Evolutionary conservation across 306 rosid genomes (phyloP).

Genomic region (Lotus japonicus): DNA sequence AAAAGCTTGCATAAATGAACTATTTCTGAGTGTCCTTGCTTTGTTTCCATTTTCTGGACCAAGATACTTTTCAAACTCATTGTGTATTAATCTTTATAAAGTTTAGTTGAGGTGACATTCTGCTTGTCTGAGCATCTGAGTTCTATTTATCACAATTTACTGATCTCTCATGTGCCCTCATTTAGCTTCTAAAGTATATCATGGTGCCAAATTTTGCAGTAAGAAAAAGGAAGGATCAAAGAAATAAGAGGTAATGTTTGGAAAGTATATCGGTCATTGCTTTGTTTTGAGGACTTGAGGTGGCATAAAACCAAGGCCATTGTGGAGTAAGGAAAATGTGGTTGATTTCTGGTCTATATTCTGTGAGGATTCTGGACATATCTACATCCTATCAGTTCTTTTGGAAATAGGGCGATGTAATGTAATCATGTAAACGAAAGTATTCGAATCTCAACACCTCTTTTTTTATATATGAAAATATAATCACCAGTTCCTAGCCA

Average conservation of each 20-base stretch:
- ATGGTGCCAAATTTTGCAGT: conserved; percentile 31
- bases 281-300: not conserved
- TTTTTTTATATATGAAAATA: not conserved
- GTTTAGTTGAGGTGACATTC: not conserved
- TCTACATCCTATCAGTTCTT: not conserved
- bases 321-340: not conserved
- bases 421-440: not conserved
- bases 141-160: not conserved
- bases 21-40: not conserved
- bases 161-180: not conserved
- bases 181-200: conserved; percentile 9
- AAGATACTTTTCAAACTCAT: too few species aligned
- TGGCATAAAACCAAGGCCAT: not conserved
- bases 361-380: conserved; percentile 2
- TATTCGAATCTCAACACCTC: not conserved
- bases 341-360: conserved; percentile 1
- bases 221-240: conserved; percentile 19
- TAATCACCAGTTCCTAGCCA: not conserved
- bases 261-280: conserved; percentile 2
- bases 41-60: not conserved
- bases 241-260: conserved; percentile 19
- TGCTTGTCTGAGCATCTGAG: not conserved
- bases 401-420: not conserved
- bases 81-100: not conserved
- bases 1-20: conserved; percentile 5